Percentiles rank a stretch among this genome's conserved stretches.
phyloP scores from a whole-genome alignment of 441 rosid species.

The Adansonia madagascariensis region DNA sequence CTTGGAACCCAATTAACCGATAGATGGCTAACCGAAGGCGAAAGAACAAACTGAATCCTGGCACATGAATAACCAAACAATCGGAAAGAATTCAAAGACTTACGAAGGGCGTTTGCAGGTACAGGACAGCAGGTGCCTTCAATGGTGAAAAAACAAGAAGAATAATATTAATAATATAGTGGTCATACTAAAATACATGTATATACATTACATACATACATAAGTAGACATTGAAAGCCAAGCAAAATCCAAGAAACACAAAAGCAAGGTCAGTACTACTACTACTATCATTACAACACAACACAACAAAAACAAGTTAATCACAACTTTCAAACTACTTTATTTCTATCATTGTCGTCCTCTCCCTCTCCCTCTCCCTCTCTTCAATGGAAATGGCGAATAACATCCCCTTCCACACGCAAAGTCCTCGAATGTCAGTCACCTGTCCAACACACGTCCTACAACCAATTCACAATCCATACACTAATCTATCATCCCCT shows the following conservation, averaged over 20 bases:
- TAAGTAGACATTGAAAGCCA: conserved; percentile 26
- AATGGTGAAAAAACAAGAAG: neutral
- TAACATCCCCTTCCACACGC: conserved; percentile 17
- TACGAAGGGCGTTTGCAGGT: too few relatives aligned
- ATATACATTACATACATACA: neutral
- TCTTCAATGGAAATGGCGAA: conserved; percentile 22
- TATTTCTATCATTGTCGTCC: conserved; percentile 27
- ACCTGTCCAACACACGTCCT: conserved; percentile 22
- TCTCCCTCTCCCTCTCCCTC: conserved; percentile 24
- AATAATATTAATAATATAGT: neutral
- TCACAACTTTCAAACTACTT: conserved; percentile 27
- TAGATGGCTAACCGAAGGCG: neutral
- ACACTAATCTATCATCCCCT: conserved; percentile 45
- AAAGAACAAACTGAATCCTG: neutral
- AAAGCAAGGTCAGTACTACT: conserved; percentile 33
- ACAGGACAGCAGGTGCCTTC: too few relatives aligned
- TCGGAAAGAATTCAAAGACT: neutral
- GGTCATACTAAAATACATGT: conserved; percentile 33
- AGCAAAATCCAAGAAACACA: conserved; percentile 32
- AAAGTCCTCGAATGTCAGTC: conserved; percentile 36
- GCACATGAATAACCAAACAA: conserved; percentile 4
- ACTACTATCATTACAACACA: conserved; percentile 27
- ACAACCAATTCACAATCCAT: conserved; percentile 40
- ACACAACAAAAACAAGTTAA: conserved; percentile 6
- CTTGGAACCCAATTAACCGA: neutral